A percentile compares a stretch with the other conserved stretches of the same genome.
phyloP scores from a whole-genome alignment of 1,284 basidiomycete genomes.

The Cutaneotrichosporon cyanovorans region DNA sequence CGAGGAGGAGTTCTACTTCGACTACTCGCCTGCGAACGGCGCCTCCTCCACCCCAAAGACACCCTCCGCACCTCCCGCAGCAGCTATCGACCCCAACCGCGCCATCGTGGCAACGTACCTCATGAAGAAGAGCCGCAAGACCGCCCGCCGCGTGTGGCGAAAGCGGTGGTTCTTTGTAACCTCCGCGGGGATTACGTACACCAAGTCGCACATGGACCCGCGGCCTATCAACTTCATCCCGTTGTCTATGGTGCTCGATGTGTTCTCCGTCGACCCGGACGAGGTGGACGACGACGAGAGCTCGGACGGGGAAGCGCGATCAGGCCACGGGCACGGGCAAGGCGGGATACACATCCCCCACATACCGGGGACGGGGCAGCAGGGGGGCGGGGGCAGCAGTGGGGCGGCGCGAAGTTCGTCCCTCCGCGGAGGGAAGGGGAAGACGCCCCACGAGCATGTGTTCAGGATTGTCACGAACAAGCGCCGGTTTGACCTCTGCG shows the following conservation, averaged over 20 bases:
- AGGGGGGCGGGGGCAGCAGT: too few relatives aligned
- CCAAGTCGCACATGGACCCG: constrained; percentile 82
- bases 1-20: constrained; percentile 30
- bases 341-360: too few relatives aligned
- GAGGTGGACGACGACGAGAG: constrained; percentile 14
- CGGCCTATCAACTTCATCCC: constrained; percentile 80
- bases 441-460: constrained; percentile 50
- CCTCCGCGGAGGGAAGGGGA: background rate
- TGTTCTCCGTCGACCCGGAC: constrained; percentile 57
- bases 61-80: background rate
- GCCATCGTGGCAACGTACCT: constrained; percentile 80
- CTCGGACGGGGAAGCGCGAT: constrained; percentile 1
- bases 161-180: constrained; percentile 89
- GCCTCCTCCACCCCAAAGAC: too few relatives aligned
- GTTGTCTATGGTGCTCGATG: constrained; percentile 79
- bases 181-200: constrained; percentile 71
- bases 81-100: constrained; percentile 57
- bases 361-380: too few relatives aligned
- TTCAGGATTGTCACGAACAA: constrained; percentile 97
- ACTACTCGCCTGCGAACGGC: too few relatives aligned
- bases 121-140: constrained; percentile 78
- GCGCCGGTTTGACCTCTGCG: constrained; percentile 78
- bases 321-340: background rate
- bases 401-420: background rate
- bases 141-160: constrained; percentile 86